Percentiles rank a stretch among this genome's conserved stretches.
These are phyloP conservation scores for Zoysia matrella DNA, from an alignment of 202 grass and related monocot genomes.

Conservation along the genomic window DNA sequence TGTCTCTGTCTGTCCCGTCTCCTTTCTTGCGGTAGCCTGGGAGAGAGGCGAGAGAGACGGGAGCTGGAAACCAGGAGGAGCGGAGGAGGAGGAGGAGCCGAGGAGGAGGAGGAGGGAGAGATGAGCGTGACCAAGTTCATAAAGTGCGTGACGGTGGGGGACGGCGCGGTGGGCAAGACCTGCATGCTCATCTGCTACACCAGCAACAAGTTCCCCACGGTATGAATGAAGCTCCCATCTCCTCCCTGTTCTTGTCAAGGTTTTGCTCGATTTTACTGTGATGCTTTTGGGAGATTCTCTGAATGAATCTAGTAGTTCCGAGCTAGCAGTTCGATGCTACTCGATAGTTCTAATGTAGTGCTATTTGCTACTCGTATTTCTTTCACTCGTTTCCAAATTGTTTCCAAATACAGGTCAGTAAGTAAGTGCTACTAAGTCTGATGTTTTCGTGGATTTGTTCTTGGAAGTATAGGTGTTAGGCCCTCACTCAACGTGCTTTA, in stretches of 20 bases:
- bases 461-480: no score
- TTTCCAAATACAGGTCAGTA: no score
- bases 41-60: neutral
- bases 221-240: slow-evolving; percentile 14
- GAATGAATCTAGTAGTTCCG: no score
- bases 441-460: neutral
- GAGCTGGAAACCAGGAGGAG: neutral
- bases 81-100: neutral
- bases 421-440: no score
- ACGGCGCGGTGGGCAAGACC: slow-evolving; percentile 93
- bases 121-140: slow-evolving; percentile 91
- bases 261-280: no score
- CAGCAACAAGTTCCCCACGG: slow-evolving; percentile 99
- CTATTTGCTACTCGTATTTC: no score
- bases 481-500: neutral
- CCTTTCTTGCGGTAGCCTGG: neutral
- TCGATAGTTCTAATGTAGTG: no score
- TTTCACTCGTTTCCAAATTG: no score
- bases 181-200: slow-evolving; percentile 99
- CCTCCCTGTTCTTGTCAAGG: neutral
- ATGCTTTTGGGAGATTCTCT: no score
- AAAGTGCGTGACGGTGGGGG: slow-evolving; percentile 94
- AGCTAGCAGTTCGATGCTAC: no score
- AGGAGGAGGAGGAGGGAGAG: neutral
- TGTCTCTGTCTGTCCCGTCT: neutral